Evolutionary conservation across 345 rosid species (phyloP).

Genomic region (Crucihimalaya himalaica): DNA sequence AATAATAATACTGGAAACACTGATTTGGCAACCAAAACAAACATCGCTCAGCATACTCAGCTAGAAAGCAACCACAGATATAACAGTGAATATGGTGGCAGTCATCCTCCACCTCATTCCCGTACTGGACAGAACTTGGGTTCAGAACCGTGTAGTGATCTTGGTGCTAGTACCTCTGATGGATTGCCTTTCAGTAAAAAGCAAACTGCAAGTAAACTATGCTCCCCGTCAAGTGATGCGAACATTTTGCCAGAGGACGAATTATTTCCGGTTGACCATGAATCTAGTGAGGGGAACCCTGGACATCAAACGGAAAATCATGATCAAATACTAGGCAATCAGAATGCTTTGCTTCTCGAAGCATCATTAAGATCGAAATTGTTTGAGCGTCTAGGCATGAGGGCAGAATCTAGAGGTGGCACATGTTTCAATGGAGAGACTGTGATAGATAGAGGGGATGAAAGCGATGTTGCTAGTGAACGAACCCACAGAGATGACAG

Average conservation of each 20-base stretch:
- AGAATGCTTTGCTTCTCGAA: constrained; percentile 71
- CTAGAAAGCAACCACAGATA: constrained; percentile 28
- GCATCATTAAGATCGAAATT: constrained; percentile 83
- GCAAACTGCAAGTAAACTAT: constrained; percentile 46
- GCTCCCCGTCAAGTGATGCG: constrained; percentile 60
- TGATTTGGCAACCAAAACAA: constrained; percentile 49
- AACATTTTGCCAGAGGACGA: constrained; percentile 61
- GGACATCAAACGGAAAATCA: constrained; percentile 40
- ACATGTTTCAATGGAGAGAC: constrained; percentile 45
- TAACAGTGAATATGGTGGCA: constrained; percentile 28
- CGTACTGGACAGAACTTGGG: constrained; percentile 55
- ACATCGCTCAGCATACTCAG: constrained; percentile 45
- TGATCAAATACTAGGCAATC: constrained; percentile 42
- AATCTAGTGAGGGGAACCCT: constrained; percentile 43
- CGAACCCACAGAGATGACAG: constrained; percentile 56
- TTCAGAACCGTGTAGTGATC: constrained; percentile 84
- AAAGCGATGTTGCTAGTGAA: constrained; percentile 64
- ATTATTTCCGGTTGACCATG: constrained; percentile 54
- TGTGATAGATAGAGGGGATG: constrained; percentile 52
- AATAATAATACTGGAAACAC: constrained; percentile 43
- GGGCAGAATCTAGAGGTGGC: constrained; percentile 48
- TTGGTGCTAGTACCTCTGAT: constrained; percentile 87
- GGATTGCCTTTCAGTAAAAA: constrained; percentile 56
- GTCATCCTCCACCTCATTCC: constrained; percentile 27
- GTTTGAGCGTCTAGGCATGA: constrained; percentile 63